Evolutionary conservation across 2,329 filamentous ascomycete genomes (phyloP).

Genomic region (Neophaeococcomyces aloes): DNA sequence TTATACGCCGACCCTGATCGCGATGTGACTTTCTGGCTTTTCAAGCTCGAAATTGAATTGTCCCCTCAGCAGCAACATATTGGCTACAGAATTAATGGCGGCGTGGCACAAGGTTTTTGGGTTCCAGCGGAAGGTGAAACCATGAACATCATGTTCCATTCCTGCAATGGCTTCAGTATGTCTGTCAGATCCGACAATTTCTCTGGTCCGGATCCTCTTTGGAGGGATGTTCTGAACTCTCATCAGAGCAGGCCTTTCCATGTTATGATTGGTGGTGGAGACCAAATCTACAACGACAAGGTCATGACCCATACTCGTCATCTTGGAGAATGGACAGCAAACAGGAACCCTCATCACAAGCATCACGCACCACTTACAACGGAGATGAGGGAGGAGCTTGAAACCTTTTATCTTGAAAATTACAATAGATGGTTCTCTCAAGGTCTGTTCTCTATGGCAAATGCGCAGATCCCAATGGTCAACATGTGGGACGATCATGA

Average conservation of each 20-base stretch:
- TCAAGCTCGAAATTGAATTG: constrained; percentile 88
- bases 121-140: constrained; percentile 71
- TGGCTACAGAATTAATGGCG: constrained; percentile 89
- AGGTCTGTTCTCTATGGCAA: constrained; percentile 84
- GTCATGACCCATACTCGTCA: constrained; percentile 63
- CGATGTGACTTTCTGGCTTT: constrained; percentile 92
- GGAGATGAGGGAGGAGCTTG: constrained; percentile 79
- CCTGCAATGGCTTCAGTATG: constrained; percentile 88
- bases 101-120: constrained; percentile 86
- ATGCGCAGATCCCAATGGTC: constrained; percentile 92
- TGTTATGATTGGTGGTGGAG: constrained; percentile 94
- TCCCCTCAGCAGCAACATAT: constrained; percentile 67
- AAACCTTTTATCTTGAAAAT: constrained; percentile 74
- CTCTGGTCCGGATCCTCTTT: constrained; percentile 88
- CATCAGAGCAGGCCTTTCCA: constrained; percentile 91
- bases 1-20: constrained; percentile 75
- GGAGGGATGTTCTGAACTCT: constrained; percentile 87
- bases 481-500: constrained; percentile 98
- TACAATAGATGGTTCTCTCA: constrained; percentile 96
- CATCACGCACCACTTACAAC: constrained; percentile 64
- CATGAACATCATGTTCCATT: constrained; percentile 99
- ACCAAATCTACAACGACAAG: constrained; percentile 92
- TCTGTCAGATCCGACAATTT: constrained; percentile 68
- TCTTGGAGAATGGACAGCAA: constrained; percentile 76
- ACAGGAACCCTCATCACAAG: constrained; percentile 70